Evolutionary conservation across 2,329 filamentous ascomycete genomes (phyloP), one percentile per base, ranked within the genome.

Genomic region (Huntiella bhutanensis): DNA sequence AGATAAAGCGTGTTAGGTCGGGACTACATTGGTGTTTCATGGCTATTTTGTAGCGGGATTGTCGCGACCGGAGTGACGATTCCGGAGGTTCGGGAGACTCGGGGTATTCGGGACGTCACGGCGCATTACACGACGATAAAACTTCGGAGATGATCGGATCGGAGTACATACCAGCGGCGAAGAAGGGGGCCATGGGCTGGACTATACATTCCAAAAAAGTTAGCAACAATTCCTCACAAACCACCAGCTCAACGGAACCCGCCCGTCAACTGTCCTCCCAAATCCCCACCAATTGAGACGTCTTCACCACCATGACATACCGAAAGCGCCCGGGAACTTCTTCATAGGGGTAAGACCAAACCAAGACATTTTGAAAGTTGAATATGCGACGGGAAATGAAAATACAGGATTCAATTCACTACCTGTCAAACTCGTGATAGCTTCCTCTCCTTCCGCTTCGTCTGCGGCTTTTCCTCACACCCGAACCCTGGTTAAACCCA

Each of bases 101-200:
- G 22, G 22, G 2, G 22, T 28, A 28, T 28, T 10, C 22, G 1
- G 22, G 22, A 28, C 22, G 22, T 28, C 22, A 10, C 22, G 22
- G 22, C 22, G 22, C 22, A 28, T 28, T 28, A 7, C 22, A 28
- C 22, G 22, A 10, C 8, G 22, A 28, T 1, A 3, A 28, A 28
- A 7, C 22, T 10, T 28, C 22, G 22, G 22, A 28, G 22, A 28
- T 28, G 22, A 28, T 28, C 22, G 22, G 22, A 28, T 28, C 8
- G 22, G 8, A 51, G 48, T 22, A 39, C 52, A 62, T 91, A 94
- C 88, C 86, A 63, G 88, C 88, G 65, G 74, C 72, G 73, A 87
- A 91, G 77, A 96, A 96, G 57, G 88, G 88, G 64, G 76, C 77
- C 79, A 92, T 79, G 58, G 88, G 86, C 73, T 76, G 75, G 69